A percentile compares a stretch with the other conserved stretches of the same genome.
phyloP scores from a whole-genome alignment of 2,329 filamentous ascomycete genomes.

The Coniella lustricola region DNA sequence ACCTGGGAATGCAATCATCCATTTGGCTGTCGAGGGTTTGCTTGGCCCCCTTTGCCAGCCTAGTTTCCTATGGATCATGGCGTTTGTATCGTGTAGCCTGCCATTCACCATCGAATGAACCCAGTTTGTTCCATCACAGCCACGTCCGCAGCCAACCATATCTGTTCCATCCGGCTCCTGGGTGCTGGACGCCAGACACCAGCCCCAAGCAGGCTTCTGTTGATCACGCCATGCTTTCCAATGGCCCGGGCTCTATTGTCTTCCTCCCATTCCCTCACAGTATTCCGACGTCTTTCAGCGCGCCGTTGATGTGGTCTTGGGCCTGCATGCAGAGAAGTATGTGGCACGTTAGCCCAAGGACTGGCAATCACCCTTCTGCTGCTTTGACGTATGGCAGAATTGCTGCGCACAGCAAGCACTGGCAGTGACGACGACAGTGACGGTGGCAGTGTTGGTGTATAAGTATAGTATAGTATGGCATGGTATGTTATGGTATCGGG shows the following conservation, averaged over 20 bases:
- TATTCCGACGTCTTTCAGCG: conserved; percentile 14
- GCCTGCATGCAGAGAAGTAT: conserved; percentile 30
- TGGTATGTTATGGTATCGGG: conserved; percentile 1
- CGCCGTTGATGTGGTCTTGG: conserved; percentile 34
- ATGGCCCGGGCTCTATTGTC: background rate
- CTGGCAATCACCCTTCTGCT: background rate
- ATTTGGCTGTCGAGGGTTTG: no score
- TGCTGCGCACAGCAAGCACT: no score
- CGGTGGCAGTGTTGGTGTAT: no score
- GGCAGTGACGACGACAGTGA: no score
- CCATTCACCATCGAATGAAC: background rate
- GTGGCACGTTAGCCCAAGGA: conserved; percentile 12
- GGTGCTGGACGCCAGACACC: conserved; percentile 7
- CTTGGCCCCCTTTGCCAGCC: no score
- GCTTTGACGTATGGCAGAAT: background rate
- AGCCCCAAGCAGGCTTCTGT: background rate
- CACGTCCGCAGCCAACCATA: no score
- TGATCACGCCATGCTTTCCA: background rate
- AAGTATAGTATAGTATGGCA: conserved; percentile 4
- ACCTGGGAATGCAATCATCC: no score
- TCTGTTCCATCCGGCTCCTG: background rate
- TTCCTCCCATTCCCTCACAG: conserved; percentile 4
- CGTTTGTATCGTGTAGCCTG: no score
- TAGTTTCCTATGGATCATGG: no score
- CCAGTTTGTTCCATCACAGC: background rate